Conservation (phyloP, 257 asterid genomes). For the Perilla frutescens region DNA sequence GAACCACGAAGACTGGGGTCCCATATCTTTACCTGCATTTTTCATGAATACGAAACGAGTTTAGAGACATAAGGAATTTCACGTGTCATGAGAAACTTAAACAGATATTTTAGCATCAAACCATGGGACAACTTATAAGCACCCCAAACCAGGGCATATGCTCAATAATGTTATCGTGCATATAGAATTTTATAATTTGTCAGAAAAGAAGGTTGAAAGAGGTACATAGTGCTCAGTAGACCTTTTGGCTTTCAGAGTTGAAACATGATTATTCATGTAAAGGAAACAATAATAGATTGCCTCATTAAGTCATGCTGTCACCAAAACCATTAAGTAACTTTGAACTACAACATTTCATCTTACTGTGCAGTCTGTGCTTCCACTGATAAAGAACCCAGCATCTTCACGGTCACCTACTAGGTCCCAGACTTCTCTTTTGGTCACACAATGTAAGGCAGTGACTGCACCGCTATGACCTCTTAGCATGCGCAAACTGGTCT, state of each 20-base stretch:
- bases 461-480: slow-evolving; percentile 95
- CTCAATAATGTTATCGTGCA: not conserved
- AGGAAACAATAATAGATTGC: slow-evolving; percentile 16
- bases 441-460: slow-evolving; percentile 91
- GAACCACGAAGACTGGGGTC: slow-evolving; percentile 96
- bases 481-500: slow-evolving; percentile 80
- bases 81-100: not conserved
- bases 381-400: slow-evolving; percentile 94
- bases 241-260: slow-evolving; percentile 2
- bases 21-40: slow-evolving; percentile 89
- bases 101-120: not conserved
- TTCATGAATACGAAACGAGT: slow-evolving; percentile 3
- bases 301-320: slow-evolving; percentile 11
- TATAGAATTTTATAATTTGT: not conserved
- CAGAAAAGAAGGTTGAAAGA: not conserved
- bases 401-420: slow-evolving; percentile 94
- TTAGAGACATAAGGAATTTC: not conserved
- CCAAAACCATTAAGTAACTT: slow-evolving; percentile 1
- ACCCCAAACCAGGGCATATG: not conserved
- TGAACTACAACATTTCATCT: slow-evolving; percentile 33
- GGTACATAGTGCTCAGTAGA: not conserved
- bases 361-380: slow-evolving; percentile 96
- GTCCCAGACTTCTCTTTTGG: slow-evolving; percentile 97
- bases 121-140: not conserved
- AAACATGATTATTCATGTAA: not conserved